Evolutionary conservation across 139 green algal genomes (phyloP), one percentile per base, ranked within the genome.

Genomic region (Haematococcus lacustris): DNA sequence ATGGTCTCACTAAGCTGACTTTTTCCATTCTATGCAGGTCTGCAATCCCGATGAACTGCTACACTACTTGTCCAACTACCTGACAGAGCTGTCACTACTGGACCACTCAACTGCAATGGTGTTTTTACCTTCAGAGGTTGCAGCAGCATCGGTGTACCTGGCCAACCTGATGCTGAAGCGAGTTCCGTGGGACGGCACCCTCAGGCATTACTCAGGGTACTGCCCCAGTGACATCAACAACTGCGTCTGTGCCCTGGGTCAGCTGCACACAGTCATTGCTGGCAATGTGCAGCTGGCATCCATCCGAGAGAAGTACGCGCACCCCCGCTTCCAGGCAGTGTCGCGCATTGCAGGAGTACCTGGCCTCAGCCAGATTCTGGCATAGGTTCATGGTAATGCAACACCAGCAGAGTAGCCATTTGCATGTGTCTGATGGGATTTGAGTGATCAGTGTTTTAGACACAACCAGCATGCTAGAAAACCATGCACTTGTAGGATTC

Each of bases 71-170:
- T 87, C 82, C 30, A 86, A 87, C 41, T 98, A 96, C 82, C 76
- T 98, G 35, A 80, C 82, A 4, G 94, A 98, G 87, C 79, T 97
- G 32, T 85, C 86, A 21, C 86, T 98, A 21, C 79, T 97, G 63
- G 91, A 98, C 41, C 93, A 96, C 68, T n/a, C n/a, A n/a, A 60
- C 32, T 28, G 82, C 92, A 70, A 68, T 98, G 35, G 50, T 81
- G 25, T 97, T 88, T 72, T 77, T 92, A 71, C 89, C 91, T 23
- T 93, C 83, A 41, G 73, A 87, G 38, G 76, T 97, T n/a, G 93
- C 89, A 17, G 93, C 91, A 2, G 86, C 89, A 5, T 81, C 82
- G 39, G 84, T 97, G 3, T 87, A 93, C 70, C 75, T 98, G 4
- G 90, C 91, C 30, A 83, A 86, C 30, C 77, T 85, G 38, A 93